Base-by-base conservation (phyloP, 2,329 filamentous ascomycete genomes). In the Cryphonectria japonica region DNA sequence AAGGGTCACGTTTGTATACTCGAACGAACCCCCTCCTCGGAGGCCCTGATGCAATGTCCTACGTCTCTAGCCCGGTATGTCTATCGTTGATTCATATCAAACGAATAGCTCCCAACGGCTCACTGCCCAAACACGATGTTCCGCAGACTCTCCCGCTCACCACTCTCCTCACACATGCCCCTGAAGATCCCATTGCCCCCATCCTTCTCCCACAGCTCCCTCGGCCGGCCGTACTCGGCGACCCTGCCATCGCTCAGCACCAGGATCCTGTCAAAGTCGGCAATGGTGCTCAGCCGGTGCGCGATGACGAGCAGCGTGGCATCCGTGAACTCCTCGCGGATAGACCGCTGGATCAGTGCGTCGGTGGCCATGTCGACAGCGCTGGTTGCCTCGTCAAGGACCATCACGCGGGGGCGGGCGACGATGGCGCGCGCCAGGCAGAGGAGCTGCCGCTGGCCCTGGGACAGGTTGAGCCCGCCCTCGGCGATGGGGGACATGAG, bases 291-390 rank as follows among this genome's bases (percentile, higher is more conserved):
- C 66, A 94, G 82, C 1, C 92, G 86, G 77, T 94, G 92, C 1
- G 92, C 92, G 78, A 94, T 94, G 26, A 93, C 91, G 26, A 94
- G 80, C 39, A 94, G 82, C 0, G 92, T 93, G 57, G 87, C 87
- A 72, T 88, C 88, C 0, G 85, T 88, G 74, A 93, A 93, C 78
- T 93, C 91, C 76, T 92, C 88, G 32, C 91, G 85, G 75, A 94
- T 93, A 66, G 86, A 89, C 7, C 89, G 86, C 81, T 94, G 92
- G 76, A 94, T 94, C 37, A 93, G 85, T 0, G 86, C 83, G 77
- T 95, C 92, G 0, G 92, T 94, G 57, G 86, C 84, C 90, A 93
- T 93, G 78, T 94, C 92, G 2, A 95, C 92, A 0, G 92, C 92
- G 3, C 88, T 91, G 0, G 93, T 95, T 0, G 93, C 92, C 81